phyloP scores from a whole-genome alignment of 495 filamentous ascomycete species.

The Articulospora tetracladia region DNA sequence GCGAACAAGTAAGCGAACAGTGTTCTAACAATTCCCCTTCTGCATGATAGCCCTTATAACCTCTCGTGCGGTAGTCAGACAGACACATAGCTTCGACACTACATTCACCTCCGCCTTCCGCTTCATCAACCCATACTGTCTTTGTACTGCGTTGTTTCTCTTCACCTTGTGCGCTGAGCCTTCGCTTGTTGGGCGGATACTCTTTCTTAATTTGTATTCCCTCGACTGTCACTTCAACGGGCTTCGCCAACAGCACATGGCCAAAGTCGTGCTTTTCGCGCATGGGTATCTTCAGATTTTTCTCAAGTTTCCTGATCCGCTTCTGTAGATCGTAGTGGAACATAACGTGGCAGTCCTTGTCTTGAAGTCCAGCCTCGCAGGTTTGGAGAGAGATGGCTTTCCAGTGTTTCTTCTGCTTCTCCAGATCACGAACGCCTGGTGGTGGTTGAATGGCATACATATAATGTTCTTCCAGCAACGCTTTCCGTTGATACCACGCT shows the following conservation, averaged over 20 bases:
- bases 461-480: conserved; percentile 91
- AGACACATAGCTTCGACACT: conserved; percentile 88
- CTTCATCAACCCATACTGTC: conserved; percentile 82
- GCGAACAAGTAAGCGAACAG: conserved; percentile 90
- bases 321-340: conserved; percentile 95
- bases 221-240: conserved; percentile 67
- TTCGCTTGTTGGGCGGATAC: conserved; percentile 30
- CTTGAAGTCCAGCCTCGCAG: conserved; percentile 83
- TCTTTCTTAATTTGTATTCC: conserved; percentile 61
- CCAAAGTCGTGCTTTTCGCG: conserved; percentile 91
- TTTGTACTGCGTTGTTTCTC: conserved; percentile 52
- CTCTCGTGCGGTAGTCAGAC: conserved; percentile 72
- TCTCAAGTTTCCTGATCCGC: conserved; percentile 85
- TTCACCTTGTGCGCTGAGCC: conserved; percentile 10
- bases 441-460: conserved; percentile 44
- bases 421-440: conserved; percentile 31
- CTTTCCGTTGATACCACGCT: conserved; percentile 94
- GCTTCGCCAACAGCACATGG: conserved; percentile 70
- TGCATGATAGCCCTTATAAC: conserved; percentile 92
- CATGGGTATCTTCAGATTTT: conserved; percentile 74
- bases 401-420: conserved; percentile 79
- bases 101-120: conserved; percentile 65
- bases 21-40: conserved; percentile 90
- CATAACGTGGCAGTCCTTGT: conserved; percentile 82
- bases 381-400: conserved; percentile 72